A percentile compares a stretch with the other conserved stretches of the same genome.
phyloP scores from a whole-genome alignment of 441 rosid genomes.

The Bruguiera hainesii region DNA sequence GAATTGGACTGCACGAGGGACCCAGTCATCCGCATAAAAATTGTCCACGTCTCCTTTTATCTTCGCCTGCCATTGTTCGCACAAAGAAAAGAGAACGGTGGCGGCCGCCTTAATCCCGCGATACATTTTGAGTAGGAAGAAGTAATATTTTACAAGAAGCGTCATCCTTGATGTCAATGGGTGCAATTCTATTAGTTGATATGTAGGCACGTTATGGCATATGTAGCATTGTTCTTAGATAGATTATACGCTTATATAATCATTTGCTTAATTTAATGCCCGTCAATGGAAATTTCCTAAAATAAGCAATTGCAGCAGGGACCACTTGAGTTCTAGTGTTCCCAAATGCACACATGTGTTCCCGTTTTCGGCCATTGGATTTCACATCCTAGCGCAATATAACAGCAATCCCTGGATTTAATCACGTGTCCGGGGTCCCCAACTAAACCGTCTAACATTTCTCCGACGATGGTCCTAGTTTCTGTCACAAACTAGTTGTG shows the following conservation, averaged over 20 bases:
- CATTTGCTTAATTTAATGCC: too few species aligned
- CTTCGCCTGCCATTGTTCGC: background rate
- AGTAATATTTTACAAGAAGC: background rate
- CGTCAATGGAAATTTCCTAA: too few species aligned
- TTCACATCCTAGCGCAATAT: background rate
- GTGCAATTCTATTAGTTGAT: too few species aligned
- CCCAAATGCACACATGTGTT: too few species aligned
- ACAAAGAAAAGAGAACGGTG: background rate
- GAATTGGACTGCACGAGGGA: too few species aligned
- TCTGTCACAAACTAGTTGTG: background rate
- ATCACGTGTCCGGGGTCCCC: background rate
- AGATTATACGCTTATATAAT: too few species aligned
- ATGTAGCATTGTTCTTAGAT: too few species aligned
- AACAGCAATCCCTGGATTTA: background rate
- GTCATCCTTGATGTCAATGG: too few species aligned
- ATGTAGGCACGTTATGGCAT: too few species aligned
- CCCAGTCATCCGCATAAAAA: too few species aligned
- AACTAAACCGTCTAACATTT: background rate
- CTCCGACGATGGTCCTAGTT: background rate
- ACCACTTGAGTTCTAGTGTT: too few species aligned
- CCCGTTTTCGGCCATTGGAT: background rate
- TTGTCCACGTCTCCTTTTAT: background rate
- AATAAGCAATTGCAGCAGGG: too few species aligned
- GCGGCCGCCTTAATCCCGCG: background rate
- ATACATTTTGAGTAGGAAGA: background rate